Base-by-base conservation (phyloP, 768 basidiomycete genomes). In the Steccherinum ochraceum region DNA sequence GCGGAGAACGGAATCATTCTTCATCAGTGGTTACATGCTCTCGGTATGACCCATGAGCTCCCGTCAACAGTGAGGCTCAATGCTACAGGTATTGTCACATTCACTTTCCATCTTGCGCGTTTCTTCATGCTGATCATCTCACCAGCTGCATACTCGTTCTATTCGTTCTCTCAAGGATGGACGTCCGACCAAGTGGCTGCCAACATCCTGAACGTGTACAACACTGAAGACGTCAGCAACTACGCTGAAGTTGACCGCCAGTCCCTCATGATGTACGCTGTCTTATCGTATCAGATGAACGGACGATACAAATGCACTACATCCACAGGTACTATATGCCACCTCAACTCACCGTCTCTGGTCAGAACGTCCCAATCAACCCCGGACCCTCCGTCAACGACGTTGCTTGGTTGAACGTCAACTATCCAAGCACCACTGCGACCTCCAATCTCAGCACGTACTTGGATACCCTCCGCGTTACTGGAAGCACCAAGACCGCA, bases 11-110 rank as follows among this genome's bases (percentile, higher is more conserved):
- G 30, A 21, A 52, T 45, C 4, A 24, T 48, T 23, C 20, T 52
- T n/a, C 51, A 52, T 39, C 44, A 52, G 23, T 52, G 47, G 24
- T 35, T 44, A 12, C 51, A 52, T 20, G 51, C 35, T 13, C 35
- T 52, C 11, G 51, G 51, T 3, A 35, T n/a, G 12, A 21, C 46
- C 5, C 51, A 52, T 35, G 51, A 52, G 35, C 46, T 46, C n/a
- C 39, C 26, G 25, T 18, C 7, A 10, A 43, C 19, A 19, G 18
- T 18, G 10, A 43, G 16, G 30, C 30, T 35, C 7, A 35, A 35
- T 35, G 7, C 30, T n/a, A n/a, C n/a, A n/a, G n/a, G n/a, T n/a
- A n/a, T n/a, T n/a, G n/a, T n/a, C n/a, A n/a, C n/a, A n/a, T n/a
- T n/a, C n/a, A n/a, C n/a, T n/a, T n/a, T n/a, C n/a, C n/a, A n/a